These are phyloP conservation scores for Fagopyrum esculentum DNA, from an alignment of 148 eudicot genomes.

Conservation along the genomic window DNA sequence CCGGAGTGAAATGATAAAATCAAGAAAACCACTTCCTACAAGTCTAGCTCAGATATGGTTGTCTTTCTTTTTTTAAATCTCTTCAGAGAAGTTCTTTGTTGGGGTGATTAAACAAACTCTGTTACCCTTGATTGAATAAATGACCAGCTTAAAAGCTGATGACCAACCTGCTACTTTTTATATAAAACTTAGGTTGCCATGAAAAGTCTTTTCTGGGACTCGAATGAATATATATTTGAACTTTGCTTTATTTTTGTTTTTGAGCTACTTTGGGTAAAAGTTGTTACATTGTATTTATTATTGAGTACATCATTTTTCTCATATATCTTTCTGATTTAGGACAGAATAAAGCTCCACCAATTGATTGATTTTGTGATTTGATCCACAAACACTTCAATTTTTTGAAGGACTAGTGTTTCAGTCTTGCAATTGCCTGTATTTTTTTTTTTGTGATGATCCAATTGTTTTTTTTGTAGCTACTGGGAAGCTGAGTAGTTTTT, in stretches of 20 bases:
- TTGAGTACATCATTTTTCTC: background rate
- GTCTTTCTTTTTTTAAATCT: background rate
- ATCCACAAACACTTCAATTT: background rate
- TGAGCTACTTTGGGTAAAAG: background rate
- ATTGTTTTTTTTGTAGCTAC: conserved; percentile 32
- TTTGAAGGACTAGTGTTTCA: background rate
- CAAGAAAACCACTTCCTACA: background rate
- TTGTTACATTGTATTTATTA: background rate
- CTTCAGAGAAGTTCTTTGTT: background rate
- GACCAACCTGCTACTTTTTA: background rate
- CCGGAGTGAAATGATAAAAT: background rate
- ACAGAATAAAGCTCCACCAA: background rate
- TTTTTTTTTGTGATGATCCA: background rate
- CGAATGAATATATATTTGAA: background rate
- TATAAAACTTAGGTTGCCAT: background rate
- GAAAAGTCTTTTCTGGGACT: no score
- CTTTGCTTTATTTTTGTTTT: background rate
- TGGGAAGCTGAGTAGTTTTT: conserved; percentile 26
- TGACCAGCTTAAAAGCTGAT: background rate
- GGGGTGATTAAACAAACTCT: background rate
- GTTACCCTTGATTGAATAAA: background rate
- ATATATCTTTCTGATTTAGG: conserved; percentile 5
- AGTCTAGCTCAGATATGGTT: background rate
- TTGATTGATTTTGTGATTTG: background rate
- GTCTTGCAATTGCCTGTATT: conserved; percentile 1